Evolutionary conservation across 2,329 filamentous ascomycete genomes (phyloP).

Genomic region (Mycosphaerelloides madeirae): DNA sequence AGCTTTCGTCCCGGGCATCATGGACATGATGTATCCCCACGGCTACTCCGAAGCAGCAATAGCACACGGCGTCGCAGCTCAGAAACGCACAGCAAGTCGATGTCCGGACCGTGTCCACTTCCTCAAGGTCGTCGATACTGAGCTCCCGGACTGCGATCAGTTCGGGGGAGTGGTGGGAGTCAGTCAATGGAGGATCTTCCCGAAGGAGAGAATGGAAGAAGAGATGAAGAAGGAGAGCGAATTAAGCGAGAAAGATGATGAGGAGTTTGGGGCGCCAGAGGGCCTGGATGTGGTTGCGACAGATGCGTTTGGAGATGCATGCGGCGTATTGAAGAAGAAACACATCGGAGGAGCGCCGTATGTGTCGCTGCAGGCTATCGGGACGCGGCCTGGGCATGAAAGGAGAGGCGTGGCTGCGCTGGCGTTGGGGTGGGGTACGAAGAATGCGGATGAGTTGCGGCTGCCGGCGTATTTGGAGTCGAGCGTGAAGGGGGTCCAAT

Average conservation of each 20-base stretch:
- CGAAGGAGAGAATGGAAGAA: slow-evolving; percentile 21
- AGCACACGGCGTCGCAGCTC: slow-evolving; percentile 7
- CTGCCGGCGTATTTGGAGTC: slow-evolving; percentile 39
- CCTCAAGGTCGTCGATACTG: slow-evolving; percentile 28
- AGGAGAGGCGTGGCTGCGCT: slow-evolving; percentile 37
- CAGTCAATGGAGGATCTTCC: slow-evolving; percentile 30
- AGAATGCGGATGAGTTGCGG: slow-evolving; percentile 37
- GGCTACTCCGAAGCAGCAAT: slow-evolving; percentile 19
- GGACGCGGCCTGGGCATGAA: slow-evolving; percentile 38
- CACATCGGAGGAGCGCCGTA: slow-evolving; percentile 26
- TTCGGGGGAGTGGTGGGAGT: slow-evolving; percentile 26
- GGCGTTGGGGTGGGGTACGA: slow-evolving; percentile 37
- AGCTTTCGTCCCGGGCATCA: slow-evolving; percentile 28
- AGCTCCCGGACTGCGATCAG: slow-evolving; percentile 21
- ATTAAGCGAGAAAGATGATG: slow-evolving; percentile 17
- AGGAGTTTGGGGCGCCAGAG: slow-evolving; percentile 15
- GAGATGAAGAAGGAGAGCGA: slow-evolving; percentile 24
- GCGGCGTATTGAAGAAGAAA: slow-evolving; percentile 18
- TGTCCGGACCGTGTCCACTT: slow-evolving; percentile 16
- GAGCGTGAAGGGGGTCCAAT: slow-evolving; percentile 32
- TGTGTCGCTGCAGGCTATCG: slow-evolving; percentile 27
- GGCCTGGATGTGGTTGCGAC: slow-evolving; percentile 16
- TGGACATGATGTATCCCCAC: slow-evolving; percentile 28
- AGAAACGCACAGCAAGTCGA: slow-evolving; percentile 10
- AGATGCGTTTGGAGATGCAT: slow-evolving; percentile 20